Evolutionary conservation across 2,329 filamentous ascomycete species (phyloP), one percentile per base, ranked within the genome.

Genomic region (Ceratocystis albifundus): DNA sequence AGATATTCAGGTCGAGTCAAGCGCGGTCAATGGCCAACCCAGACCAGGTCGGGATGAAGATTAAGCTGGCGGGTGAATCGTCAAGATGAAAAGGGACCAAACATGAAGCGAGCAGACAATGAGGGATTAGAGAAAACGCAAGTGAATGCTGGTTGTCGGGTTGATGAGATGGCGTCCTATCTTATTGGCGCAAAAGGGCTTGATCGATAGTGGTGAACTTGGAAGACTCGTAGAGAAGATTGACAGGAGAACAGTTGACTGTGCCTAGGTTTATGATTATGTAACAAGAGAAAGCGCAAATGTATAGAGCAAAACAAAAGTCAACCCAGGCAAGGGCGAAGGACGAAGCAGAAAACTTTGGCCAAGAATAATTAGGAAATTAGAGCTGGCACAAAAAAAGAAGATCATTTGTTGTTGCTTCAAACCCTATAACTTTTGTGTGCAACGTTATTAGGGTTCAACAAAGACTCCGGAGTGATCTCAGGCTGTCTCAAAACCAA

Each of bases 21-120:
- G 8, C 10, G 53, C 32, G 25, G 22, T 22, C n/a, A 4, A 36
- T 41, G 5, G 55, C 0, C 15, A 36, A 3, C 15, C 8, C 28
- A 36, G 28, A 8, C n/a, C 55, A 25, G 17, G 61, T 20, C 17
- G 48, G 55, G 28, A 64, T 36, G 62, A 4, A 15, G 30, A 50
- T 28, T 17, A 61, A 64, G 25, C 44, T 36, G 62, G 4, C 44
- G 45, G 62, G 4, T 55, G 45, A 48, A 53, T 64, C n/a, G 48
- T 22, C n/a, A 64, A 64, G 8, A 62, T n/a, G 25, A 30, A 62
- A 22, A 28, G 55, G 7, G 2, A 15, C 36, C 2, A 41, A 41
- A 41, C 36, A 41, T 4, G 12, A 10, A 41, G 36, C 36, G 36
- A 41, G 36, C 3, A 12, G 36, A 4, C 36, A 41, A 41, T 41